These are phyloP conservation scores for Xylaria sp. DNA, from an alignment of 2,329 filamentous ascomycete genomes.

Conservation along the genomic window DNA sequence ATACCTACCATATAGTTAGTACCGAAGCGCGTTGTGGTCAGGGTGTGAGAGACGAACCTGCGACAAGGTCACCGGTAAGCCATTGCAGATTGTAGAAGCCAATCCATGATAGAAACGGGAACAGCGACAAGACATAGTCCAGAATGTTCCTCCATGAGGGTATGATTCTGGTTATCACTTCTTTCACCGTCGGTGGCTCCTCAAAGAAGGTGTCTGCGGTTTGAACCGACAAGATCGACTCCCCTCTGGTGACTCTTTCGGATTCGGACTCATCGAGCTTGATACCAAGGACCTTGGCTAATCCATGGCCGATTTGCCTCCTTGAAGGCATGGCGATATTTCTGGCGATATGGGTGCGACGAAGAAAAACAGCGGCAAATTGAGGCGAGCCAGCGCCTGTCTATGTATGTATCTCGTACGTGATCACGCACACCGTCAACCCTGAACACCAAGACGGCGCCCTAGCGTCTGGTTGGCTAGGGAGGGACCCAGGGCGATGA, in stretches of 20 bases:
- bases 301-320: slow-evolving; percentile 73
- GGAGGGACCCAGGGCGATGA: slow-evolving; percentile 29
- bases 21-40: slow-evolving; percentile 36
- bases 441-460: slow-evolving; percentile 29
- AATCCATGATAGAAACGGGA: slow-evolving; percentile 94
- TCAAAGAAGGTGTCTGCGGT: slow-evolving; percentile 86
- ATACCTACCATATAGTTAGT: slow-evolving; percentile 52
- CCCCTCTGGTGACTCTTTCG: slow-evolving; percentile 77
- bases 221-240: slow-evolving; percentile 79
- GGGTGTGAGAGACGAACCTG: slow-evolving; percentile 66
- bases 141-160: slow-evolving; percentile 67
- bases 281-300: slow-evolving; percentile 86
- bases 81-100: slow-evolving; percentile 87
- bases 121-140: slow-evolving; percentile 76
- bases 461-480: slow-evolving; percentile 33
- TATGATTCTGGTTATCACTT: slow-evolving; percentile 74
- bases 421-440: slow-evolving; percentile 15
- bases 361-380: slow-evolving; percentile 1
- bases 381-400: slow-evolving; percentile 26
- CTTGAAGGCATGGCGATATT: slow-evolving; percentile 52
- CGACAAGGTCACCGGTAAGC: slow-evolving; percentile 88
- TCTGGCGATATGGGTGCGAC: slow-evolving; percentile 15
- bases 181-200: slow-evolving; percentile 76
- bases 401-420: slow-evolving; percentile 22
- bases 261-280: slow-evolving; percentile 76